Evolutionary conservation across 148 eudicot genomes (phyloP).

Genomic region (Cornus florida): DNA sequence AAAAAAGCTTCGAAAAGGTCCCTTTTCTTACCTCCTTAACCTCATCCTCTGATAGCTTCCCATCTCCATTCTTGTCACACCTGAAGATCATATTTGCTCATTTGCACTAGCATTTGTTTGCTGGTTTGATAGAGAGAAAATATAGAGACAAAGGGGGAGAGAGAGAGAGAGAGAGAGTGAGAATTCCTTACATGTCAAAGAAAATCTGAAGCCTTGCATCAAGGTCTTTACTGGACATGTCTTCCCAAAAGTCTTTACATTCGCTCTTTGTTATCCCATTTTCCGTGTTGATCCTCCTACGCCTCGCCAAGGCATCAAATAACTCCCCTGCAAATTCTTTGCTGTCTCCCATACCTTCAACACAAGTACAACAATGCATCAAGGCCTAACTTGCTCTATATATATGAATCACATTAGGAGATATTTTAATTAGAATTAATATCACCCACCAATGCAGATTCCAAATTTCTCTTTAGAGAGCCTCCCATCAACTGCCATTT

Average conservation of each 20-base stretch:
- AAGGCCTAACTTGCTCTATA: no score
- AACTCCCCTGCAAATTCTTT: constrained; percentile 76
- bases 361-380: no score
- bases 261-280: constrained; percentile 67
- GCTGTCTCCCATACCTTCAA: constrained; percentile 73
- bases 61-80: constrained; percentile 99
- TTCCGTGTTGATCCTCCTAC: constrained; percentile 46
- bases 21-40: constrained; percentile 65
- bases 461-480: constrained; percentile 74
- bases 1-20: not conserved
- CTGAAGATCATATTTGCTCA: constrained; percentile 27
- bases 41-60: constrained; percentile 86
- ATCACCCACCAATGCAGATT: constrained; percentile 64
- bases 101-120: not conserved
- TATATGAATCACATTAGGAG: no score
- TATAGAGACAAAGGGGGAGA: not conserved
- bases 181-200: constrained; percentile 70
- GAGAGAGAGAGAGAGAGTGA: not conserved
- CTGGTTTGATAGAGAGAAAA: not conserved
- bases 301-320: constrained; percentile 80
- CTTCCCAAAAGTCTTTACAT: constrained; percentile 83
- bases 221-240: constrained; percentile 73
- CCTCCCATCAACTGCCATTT: constrained; percentile 47
- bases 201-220: constrained; percentile 86
- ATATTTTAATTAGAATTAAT: not conserved